Percentiles rank a stretch among this genome's conserved stretches.
phyloP scores from a whole-genome alignment of 1,284 basidiomycete species.

The Termitomyces sp. region DNA sequence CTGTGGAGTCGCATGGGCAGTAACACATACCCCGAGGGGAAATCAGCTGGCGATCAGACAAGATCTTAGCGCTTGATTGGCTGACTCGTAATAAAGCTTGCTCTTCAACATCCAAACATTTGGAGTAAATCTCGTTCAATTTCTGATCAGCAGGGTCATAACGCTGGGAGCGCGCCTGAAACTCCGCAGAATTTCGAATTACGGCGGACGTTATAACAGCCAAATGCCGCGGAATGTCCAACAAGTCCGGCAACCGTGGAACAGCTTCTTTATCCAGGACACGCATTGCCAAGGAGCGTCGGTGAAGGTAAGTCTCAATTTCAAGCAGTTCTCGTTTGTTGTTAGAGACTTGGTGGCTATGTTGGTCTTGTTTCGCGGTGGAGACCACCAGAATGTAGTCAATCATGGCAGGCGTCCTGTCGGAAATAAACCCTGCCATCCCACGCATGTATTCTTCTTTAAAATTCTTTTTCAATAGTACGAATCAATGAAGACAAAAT shows the following conservation, averaged over 20 bases:
- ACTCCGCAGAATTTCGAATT: slow-evolving; percentile 49
- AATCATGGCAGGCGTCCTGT: slow-evolving; percentile 61
- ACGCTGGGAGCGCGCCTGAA: slow-evolving; percentile 26
- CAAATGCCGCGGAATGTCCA: slow-evolving; percentile 69
- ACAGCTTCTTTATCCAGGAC: slow-evolving; percentile 63
- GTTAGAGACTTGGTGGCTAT: slow-evolving; percentile 23
- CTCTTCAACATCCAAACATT: slow-evolving; percentile 70
- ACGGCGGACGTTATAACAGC: slow-evolving; percentile 71
- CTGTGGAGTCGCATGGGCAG: slow-evolving; percentile 1
- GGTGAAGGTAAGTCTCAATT: slow-evolving; percentile 49
- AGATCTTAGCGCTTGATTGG: slow-evolving; percentile 43
- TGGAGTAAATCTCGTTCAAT: slow-evolving; percentile 46
- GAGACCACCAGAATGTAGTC: slow-evolving; percentile 72
- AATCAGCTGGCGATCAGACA: slow-evolving; percentile 27
- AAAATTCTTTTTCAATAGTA: slow-evolving; percentile 5
- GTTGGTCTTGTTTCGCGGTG: slow-evolving; percentile 40
- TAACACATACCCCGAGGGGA: slow-evolving; percentile 17
- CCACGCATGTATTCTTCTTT: slow-evolving; percentile 73
- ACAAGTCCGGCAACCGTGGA: slow-evolving; percentile 59
- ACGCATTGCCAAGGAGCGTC: slow-evolving; percentile 47
- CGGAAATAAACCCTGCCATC: slow-evolving; percentile 58
- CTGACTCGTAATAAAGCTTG: slow-evolving; percentile 59
- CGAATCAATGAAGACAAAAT: not conserved
- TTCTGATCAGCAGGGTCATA: slow-evolving; percentile 24
- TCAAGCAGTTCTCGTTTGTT: slow-evolving; percentile 49